phyloP scores from a whole-genome alignment of 768 basidiomycete species.

The Podaxis mareebaensis region DNA sequence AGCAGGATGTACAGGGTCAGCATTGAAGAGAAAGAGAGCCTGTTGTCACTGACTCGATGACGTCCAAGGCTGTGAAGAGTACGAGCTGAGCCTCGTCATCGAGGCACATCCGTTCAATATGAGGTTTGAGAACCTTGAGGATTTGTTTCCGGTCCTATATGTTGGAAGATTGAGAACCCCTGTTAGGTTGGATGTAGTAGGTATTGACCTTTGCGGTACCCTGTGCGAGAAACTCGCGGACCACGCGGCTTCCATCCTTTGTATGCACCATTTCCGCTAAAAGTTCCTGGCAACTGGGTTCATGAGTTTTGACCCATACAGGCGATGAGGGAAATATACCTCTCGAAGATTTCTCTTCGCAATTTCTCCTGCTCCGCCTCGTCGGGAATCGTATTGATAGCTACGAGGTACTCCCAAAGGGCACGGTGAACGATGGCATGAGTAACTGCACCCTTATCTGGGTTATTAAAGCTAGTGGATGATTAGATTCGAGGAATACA shows the following conservation, averaged over 20 bases:
- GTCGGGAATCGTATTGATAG: conserved; percentile 55
- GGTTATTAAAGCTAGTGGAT: conserved; percentile 75
- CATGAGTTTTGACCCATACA: conserved; percentile 8
- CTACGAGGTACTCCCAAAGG: conserved; percentile 81
- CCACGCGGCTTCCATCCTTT: conserved; percentile 84
- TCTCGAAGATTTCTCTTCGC: conserved; percentile 79
- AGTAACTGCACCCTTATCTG: conserved; percentile 85
- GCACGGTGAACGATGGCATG: conserved; percentile 88
- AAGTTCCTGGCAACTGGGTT: conserved; percentile 72
- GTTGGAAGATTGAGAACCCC: not conserved
- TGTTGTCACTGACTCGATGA: conserved; percentile 70
- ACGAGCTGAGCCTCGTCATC: conserved; percentile 92
- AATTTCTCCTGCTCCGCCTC: conserved; percentile 72
- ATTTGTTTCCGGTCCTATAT: conserved; percentile 86
- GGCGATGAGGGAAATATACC: conserved; percentile 38
- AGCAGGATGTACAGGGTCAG: conserved; percentile 3
- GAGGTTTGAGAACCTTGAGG: conserved; percentile 85
- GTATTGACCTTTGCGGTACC: conserved; percentile 75
- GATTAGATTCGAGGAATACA: conserved; percentile 2
- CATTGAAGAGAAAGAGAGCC: not conserved
- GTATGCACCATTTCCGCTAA: conserved; percentile 95
- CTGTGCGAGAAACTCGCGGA: conserved; percentile 80
- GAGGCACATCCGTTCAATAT: conserved; percentile 83
- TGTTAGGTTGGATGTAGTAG: not conserved
- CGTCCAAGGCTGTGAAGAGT: conserved; percentile 86